phyloP scores from a whole-genome alignment of 345 rosid species.

The Salix exigua region DNA sequence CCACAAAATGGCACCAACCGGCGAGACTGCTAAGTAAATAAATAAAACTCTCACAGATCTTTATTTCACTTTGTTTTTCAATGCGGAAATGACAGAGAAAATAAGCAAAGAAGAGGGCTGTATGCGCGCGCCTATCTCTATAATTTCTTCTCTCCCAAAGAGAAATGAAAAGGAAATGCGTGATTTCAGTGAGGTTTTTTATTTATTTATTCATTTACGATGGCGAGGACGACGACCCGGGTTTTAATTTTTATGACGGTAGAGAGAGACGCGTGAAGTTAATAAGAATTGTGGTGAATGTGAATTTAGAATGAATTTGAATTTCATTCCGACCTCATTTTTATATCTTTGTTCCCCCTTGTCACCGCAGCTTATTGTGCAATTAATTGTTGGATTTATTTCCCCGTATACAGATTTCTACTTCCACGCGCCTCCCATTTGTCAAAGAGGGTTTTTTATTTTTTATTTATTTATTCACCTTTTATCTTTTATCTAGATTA shows the following conservation, averaged over 20 bases:
- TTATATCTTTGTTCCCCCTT: neutral
- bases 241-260: conserved; percentile 45
- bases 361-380: conserved; percentile 35
- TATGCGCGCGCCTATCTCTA: neutral
- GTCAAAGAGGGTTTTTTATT: neutral
- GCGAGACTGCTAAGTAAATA: neutral
- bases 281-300: conserved; percentile 17
- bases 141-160: neutral
- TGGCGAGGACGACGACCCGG: conserved; percentile 46
- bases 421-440: neutral
- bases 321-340: conserved; percentile 86
- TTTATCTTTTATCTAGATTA: too few relatives aligned
- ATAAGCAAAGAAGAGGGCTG: neutral
- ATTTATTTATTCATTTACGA: neutral
- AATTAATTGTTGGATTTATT: conserved; percentile 3
- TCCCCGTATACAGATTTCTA: neutral
- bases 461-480: too few relatives aligned
- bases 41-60: neutral
- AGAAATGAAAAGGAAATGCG: neutral
- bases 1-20: neutral
- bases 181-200: conserved; percentile 1
- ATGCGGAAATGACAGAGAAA: conserved; percentile 25
- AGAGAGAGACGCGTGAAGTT: conserved; percentile 43
- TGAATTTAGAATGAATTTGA: conserved; percentile 48
- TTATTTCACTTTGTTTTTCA: neutral